phyloP scores from a whole-genome alignment of 495 filamentous ascomycete species.

The Neurospora tetrasperma region DNA sequence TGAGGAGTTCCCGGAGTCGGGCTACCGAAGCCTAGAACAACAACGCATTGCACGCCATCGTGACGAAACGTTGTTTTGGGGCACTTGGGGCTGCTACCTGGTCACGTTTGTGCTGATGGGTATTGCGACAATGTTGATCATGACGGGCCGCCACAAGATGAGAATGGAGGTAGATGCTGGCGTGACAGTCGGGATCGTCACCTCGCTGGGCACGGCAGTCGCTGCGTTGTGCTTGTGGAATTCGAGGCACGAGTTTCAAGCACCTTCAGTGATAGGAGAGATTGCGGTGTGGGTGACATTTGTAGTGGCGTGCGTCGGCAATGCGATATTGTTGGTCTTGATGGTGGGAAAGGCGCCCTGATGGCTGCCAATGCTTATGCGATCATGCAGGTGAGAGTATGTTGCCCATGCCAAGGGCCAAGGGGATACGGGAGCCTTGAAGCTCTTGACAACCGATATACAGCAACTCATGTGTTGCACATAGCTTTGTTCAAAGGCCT shows the following conservation, averaged over 20 bases:
- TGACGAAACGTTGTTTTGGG: slow-evolving; percentile 37
- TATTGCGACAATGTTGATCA: slow-evolving; percentile 42
- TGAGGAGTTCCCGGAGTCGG: slow-evolving; percentile 23
- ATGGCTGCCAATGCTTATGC: slow-evolving; percentile 5
- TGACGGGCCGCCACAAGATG: slow-evolving; percentile 43
- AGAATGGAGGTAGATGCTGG: slow-evolving; percentile 49
- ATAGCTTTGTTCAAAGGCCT: neutral
- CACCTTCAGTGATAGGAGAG: slow-evolving; percentile 25
- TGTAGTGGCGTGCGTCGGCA: slow-evolving; percentile 34
- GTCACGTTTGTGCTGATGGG: slow-evolving; percentile 42
- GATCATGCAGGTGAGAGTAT: neutral
- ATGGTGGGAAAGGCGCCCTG: slow-evolving; percentile 30
- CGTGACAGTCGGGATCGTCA: slow-evolving; percentile 46
- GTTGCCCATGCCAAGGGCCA: neutral
- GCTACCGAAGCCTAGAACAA: slow-evolving; percentile 32
- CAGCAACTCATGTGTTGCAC: neutral
- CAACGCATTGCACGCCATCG: slow-evolving; percentile 30
- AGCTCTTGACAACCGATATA: neutral
- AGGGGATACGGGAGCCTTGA: neutral
- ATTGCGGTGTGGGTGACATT: slow-evolving; percentile 37
- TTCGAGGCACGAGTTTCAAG: slow-evolving; percentile 30
- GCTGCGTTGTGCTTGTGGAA: slow-evolving; percentile 41
- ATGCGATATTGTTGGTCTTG: slow-evolving; percentile 41
- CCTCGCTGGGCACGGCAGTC: slow-evolving; percentile 44
- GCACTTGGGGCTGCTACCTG: slow-evolving; percentile 33